Evolutionary conservation across 768 basidiomycete species (phyloP).

Genomic region (Suillus clintonianus): DNA sequence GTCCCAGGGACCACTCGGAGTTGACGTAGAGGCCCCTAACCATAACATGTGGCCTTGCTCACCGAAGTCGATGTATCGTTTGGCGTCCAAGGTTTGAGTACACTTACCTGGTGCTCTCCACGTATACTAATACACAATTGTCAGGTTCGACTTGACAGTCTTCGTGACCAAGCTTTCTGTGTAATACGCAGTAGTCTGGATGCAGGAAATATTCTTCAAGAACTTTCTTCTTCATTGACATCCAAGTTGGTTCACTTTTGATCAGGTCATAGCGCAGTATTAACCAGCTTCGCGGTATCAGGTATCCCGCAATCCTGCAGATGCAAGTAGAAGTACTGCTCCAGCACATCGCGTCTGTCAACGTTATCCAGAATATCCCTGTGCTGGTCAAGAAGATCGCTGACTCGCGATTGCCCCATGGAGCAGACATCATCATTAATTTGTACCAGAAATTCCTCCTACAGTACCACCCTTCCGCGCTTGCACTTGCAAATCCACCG

Average conservation of each 20-base stretch:
- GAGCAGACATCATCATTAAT: conserved; percentile 23
- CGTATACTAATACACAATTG: background rate
- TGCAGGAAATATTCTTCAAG: conserved; percentile 21
- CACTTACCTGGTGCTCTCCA: background rate
- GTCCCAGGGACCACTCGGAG: conserved; percentile 12
- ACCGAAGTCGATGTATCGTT: conserved; percentile 46
- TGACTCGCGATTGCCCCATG: conserved; percentile 18
- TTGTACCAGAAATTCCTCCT: conserved; percentile 18
- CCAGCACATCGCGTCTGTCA: conserved; percentile 12
- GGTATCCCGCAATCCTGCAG: conserved; percentile 17
- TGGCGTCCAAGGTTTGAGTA: conserved; percentile 38
- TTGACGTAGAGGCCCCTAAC: background rate
- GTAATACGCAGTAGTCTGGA: conserved; percentile 19
- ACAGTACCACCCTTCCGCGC: background rate
- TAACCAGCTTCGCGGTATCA: background rate
- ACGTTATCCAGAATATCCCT: conserved; percentile 13
- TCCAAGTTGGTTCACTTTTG: conserved; percentile 13
- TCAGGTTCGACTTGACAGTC: conserved; percentile 21
- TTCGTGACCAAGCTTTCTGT: conserved; percentile 18
- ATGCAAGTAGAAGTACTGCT: conserved; percentile 27
- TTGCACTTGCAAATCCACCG: background rate
- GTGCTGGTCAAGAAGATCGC: conserved; percentile 17
- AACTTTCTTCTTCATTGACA: conserved; percentile 19
- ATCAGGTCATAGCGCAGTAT: no score
- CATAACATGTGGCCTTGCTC: conserved; percentile 28